These are phyloP conservation scores for Suhomyces bribrorum DNA, from an alignment of 1,139 yeast genomes.

Conservation along the genomic window DNA sequence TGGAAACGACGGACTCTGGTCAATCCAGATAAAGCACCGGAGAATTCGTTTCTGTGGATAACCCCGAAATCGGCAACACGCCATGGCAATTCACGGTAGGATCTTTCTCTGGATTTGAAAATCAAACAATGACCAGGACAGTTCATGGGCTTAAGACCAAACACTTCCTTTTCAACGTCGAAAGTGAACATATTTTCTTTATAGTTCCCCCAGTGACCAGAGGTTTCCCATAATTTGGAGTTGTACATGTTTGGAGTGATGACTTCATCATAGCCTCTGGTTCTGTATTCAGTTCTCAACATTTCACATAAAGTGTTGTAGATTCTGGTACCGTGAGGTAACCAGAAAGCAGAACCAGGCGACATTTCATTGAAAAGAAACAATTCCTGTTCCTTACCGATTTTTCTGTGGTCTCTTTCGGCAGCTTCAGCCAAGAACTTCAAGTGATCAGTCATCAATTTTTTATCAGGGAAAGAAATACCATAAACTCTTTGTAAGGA, in stretches of 20 bases:
- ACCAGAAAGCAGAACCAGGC: constrained; percentile 97
- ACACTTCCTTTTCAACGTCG: constrained; percentile 87
- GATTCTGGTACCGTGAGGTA: constrained; percentile 97
- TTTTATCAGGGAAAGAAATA: constrained; percentile 98
- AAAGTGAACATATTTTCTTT: constrained; percentile 96
- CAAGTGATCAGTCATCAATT: constrained; percentile 91
- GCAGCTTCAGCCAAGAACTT: constrained; percentile 97
- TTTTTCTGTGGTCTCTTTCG: constrained; percentile 94
- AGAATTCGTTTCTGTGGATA: constrained; percentile 91
- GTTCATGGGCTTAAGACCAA: constrained; percentile 96
- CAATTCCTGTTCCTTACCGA: constrained; percentile 95
- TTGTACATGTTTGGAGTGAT: constrained; percentile 98
- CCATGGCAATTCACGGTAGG: constrained; percentile 93
- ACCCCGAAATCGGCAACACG: constrained; percentile 97
- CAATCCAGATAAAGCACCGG: constrained; percentile 82
- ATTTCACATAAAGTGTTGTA: constrained; percentile 81
- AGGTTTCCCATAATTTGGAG: constrained; percentile 93
- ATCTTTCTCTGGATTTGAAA: constrained; percentile 83
- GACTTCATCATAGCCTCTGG: constrained; percentile 95
- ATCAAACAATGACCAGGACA: constrained; percentile 97
- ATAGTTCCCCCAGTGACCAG: constrained; percentile 98
- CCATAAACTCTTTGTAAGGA: constrained; percentile 98
- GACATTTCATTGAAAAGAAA: constrained; percentile 95
- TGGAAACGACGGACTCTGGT: constrained; percentile 97
- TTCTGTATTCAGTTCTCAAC: constrained; percentile 78